These are phyloP conservation scores for Venturia oleaginea DNA, from an alignment of 2,329 filamentous ascomycete genomes.

Conservation along the genomic window DNA sequence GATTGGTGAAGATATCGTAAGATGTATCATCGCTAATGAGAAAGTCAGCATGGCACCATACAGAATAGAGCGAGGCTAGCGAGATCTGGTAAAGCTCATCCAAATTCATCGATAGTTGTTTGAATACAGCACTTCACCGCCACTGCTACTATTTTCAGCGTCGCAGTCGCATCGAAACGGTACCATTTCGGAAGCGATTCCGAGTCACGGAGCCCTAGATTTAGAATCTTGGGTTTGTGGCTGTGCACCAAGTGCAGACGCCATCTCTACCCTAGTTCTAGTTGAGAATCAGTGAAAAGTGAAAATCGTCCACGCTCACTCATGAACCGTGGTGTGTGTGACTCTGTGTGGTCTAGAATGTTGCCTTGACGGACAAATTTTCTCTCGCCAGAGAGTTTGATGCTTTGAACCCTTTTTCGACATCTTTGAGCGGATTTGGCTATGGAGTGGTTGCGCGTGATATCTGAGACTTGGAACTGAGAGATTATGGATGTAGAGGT, in stretches of 20 bases:
- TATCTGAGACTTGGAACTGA: too few relatives aligned
- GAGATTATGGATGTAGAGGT: too few relatives aligned
- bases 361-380: not conserved
- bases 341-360: too few relatives aligned
- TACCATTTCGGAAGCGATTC: not conserved
- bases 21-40: not conserved
- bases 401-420: not conserved
- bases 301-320: too few relatives aligned
- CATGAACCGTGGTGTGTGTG: not conserved
- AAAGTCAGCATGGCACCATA: not conserved
- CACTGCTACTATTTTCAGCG: not conserved
- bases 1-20: too few relatives aligned
- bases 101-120: too few relatives aligned
- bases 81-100: too few relatives aligned
- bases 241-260: not conserved
- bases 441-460: too few relatives aligned
- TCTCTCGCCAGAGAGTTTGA: not conserved
- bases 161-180: conserved; percentile 1
- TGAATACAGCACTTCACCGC: not conserved
- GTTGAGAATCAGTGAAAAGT: too few relatives aligned
- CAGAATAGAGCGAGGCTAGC: not conserved
- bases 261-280: too few relatives aligned
- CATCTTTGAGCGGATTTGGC: not conserved
- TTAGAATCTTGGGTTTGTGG: not conserved
- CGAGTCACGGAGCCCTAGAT: not conserved